Evolutionary conservation across 2,329 filamentous ascomycete species (phyloP).

Genomic region (Aaosphaeria pasadenensis): DNA sequence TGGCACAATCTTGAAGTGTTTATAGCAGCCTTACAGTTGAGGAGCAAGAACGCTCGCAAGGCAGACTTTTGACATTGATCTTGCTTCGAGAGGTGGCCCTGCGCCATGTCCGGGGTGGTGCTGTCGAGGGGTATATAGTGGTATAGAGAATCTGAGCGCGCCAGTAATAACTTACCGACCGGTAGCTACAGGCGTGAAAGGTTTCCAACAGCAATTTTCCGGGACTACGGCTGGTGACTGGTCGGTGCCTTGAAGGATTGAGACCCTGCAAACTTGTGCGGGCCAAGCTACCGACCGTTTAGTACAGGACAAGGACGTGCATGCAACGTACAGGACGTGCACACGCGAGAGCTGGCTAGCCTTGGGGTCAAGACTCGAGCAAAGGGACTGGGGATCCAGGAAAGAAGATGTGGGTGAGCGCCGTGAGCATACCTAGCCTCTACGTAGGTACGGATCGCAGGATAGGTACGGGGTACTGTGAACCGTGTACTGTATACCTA

Average conservation of each 20-base stretch:
- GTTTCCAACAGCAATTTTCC: constrained; percentile 32
- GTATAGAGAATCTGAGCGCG: constrained; percentile 28
- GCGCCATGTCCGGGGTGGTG: constrained; percentile 31
- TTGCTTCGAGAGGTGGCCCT: constrained; percentile 26
- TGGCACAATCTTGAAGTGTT: constrained; percentile 16
- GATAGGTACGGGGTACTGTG: neutral
- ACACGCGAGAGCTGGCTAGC: constrained; percentile 10
- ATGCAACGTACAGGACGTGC: neutral
- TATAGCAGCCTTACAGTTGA: constrained; percentile 28
- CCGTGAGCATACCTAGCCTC: constrained; percentile 16
- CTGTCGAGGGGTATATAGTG: constrained; percentile 27
- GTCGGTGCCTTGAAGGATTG: constrained; percentile 38
- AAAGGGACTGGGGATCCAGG: constrained; percentile 1
- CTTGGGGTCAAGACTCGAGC: constrained; percentile 18
- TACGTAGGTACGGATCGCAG: constrained; percentile 5
- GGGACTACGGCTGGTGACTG: constrained; percentile 35
- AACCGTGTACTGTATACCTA: neutral
- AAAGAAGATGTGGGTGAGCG: too few relatives aligned
- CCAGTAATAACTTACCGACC: constrained; percentile 13
- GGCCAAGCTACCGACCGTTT: constrained; percentile 38
- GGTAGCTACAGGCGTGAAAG: constrained; percentile 13
- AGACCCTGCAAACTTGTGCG: constrained; percentile 25
- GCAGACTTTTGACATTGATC: constrained; percentile 28
- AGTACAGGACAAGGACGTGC: constrained; percentile 25
- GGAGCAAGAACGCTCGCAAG: constrained; percentile 22